phyloP scores from a whole-genome alignment of 2,329 filamentous ascomycete species.

The Clonostachys rosea region DNA sequence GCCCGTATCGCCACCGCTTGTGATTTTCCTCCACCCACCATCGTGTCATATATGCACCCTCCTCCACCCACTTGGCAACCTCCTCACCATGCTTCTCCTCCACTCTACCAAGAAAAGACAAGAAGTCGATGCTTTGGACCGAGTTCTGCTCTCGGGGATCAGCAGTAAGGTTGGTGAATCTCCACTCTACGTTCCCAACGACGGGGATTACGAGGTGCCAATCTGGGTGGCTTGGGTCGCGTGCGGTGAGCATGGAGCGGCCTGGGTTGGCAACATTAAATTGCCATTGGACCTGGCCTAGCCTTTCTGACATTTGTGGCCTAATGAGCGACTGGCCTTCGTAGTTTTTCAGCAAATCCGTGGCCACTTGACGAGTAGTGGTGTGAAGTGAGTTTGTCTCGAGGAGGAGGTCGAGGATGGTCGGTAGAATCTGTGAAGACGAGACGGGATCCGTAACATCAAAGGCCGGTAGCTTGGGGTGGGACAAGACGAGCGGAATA shows the following conservation, averaged over 20 bases:
- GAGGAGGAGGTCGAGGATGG: slow-evolving; percentile 36
- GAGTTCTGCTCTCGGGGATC: slow-evolving; percentile 6
- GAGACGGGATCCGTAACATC: slow-evolving; percentile 31
- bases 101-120: slow-evolving; percentile 4
- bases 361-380: slow-evolving; percentile 20
- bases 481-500: slow-evolving; percentile 35
- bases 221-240: slow-evolving; percentile 7
- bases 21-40: slow-evolving; percentile 10
- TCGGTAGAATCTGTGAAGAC: slow-evolving; percentile 35
- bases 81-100: slow-evolving; percentile 4
- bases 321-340: slow-evolving; percentile 41
- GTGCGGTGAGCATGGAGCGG: slow-evolving; percentile 7
- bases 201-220: slow-evolving; percentile 11
- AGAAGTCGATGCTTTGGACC: slow-evolving; percentile 4
- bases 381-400: slow-evolving; percentile 28
- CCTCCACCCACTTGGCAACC: slow-evolving; percentile 9
- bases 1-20: background rate
- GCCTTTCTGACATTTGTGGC: slow-evolving; percentile 21
- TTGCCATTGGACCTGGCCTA: slow-evolving; percentile 36
- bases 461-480: slow-evolving; percentile 32
- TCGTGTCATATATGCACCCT: slow-evolving; percentile 8
- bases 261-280: slow-evolving; percentile 44
- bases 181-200: slow-evolving; percentile 8
- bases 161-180: slow-evolving; percentile 7
- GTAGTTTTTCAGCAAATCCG: slow-evolving; percentile 33